These are phyloP conservation scores for Ascochyta pisi DNA, from an alignment of 2,329 filamentous ascomycete species.

Conservation along the genomic window DNA sequence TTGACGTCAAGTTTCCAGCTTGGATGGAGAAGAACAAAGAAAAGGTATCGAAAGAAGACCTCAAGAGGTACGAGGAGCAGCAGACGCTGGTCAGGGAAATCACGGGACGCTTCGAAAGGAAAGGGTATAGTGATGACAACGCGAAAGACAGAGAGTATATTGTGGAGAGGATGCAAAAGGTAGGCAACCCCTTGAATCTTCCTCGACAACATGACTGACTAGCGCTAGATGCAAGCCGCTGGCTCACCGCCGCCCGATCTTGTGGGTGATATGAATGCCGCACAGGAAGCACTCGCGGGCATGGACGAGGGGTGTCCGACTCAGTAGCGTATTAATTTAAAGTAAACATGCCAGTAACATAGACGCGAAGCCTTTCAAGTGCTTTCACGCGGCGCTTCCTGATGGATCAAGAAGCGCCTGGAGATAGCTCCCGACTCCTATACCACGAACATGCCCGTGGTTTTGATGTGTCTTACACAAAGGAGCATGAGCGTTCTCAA, in stretches of 20 bases:
- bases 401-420: neutral
- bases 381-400: neutral
- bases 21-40: conserved; percentile 84
- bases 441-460: neutral
- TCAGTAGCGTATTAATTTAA: conserved; percentile 54
- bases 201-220: conserved; percentile 6
- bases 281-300: conserved; percentile 70
- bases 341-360: neutral
- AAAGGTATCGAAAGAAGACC: conserved; percentile 70
- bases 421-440: neutral
- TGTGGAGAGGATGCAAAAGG: conserved; percentile 97
- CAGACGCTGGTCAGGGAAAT: conserved; percentile 82
- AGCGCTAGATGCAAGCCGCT: conserved; percentile 86
- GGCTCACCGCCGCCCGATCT: conserved; percentile 90
- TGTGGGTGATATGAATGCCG: conserved; percentile 86
- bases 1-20: conserved; percentile 87
- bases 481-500: conserved; percentile 14
- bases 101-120: conserved; percentile 84
- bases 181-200: conserved; percentile 46
- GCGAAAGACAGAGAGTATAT: conserved; percentile 86
- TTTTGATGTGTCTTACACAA: neutral
- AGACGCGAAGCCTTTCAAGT: neutral
- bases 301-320: conserved; percentile 67
- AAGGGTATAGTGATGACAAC: conserved; percentile 82
- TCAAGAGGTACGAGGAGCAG: conserved; percentile 82